A percentile compares a stretch with the other conserved stretches of the same genome.
These are phyloP conservation scores for Arthrinium phaeospermum DNA, from an alignment of 2,329 filamentous ascomycete species.

Conservation along the genomic window DNA sequence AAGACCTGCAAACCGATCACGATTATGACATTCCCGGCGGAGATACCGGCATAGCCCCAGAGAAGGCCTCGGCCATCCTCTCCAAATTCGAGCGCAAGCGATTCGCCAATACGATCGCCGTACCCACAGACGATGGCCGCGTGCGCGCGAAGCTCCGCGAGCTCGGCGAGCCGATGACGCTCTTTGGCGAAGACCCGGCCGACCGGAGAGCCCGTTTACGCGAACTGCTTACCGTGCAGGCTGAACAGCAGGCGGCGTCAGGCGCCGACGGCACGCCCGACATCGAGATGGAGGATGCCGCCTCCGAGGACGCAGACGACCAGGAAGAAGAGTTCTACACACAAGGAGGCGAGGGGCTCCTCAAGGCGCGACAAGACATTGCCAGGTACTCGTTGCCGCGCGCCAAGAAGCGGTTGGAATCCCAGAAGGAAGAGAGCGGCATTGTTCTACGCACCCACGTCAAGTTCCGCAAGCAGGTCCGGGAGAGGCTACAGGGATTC, in stretches of 20 bases:
- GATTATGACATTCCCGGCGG: conserved; percentile 81
- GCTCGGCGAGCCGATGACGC: conserved; percentile 89
- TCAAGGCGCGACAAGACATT: conserved; percentile 79
- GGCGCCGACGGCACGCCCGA: conserved; percentile 63
- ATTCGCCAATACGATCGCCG: conserved; percentile 84
- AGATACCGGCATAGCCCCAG: conserved; percentile 70
- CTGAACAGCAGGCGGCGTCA: conserved; percentile 61
- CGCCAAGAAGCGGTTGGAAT: conserved; percentile 76
- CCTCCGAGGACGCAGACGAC: conserved; percentile 69
- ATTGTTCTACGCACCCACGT: conserved; percentile 90
- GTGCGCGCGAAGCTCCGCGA: conserved; percentile 83
- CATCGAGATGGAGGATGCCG: conserved; percentile 64
- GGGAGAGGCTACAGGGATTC: conserved; percentile 80
- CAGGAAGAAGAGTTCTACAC: conserved; percentile 97
- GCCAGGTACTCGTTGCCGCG: conserved; percentile 83
- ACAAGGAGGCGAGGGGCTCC: conserved; percentile 73
- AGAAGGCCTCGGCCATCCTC: conserved; percentile 84
- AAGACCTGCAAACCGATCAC: conserved; percentile 68
- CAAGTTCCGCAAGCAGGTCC: conserved; percentile 88
- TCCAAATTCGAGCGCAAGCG: conserved; percentile 92
- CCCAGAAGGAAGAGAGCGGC: conserved; percentile 79
- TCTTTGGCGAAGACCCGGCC: conserved; percentile 88
- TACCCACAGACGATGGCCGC: conserved; percentile 90
- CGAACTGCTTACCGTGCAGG: conserved; percentile 76
- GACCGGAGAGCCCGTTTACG: conserved; percentile 88